Percentiles rank a stretch among this genome's conserved stretches.
Conservation (phyloP, 2,329 filamentous ascomycete species). For the Colletotrichum sp. region DNA sequence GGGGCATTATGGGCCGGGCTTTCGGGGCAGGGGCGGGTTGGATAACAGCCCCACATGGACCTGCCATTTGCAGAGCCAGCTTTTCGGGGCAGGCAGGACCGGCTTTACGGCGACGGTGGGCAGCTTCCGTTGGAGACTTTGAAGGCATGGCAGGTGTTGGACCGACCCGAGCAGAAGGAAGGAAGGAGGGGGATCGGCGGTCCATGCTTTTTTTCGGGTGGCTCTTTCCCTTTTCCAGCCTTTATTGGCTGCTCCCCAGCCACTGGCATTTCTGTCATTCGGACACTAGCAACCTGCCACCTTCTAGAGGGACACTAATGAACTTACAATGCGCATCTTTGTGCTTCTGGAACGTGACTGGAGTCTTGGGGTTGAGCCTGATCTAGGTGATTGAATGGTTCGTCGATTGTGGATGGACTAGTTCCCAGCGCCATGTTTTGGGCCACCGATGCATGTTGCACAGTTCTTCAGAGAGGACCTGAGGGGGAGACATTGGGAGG, state of each 20-base stretch:
- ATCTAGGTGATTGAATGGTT: not conserved
- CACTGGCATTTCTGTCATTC: not conserved
- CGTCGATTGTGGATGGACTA: not conserved
- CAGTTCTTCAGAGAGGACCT: not conserved
- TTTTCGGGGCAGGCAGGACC: not conserved
- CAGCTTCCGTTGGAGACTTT: not conserved
- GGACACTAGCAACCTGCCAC: not conserved
- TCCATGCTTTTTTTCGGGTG: constrained; percentile 7
- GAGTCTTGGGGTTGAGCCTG: not conserved
- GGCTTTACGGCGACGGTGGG: not conserved
- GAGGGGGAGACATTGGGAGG: not conserved
- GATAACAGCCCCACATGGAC: not conserved
- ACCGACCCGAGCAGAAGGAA: not conserved
- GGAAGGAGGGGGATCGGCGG: constrained; percentile 14
- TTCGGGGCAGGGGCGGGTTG: not conserved
- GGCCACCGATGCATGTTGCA: not conserved
- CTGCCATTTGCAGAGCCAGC: not conserved
- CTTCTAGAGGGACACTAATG: not conserved
- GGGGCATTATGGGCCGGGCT: not conserved
- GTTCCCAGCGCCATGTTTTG: not conserved
- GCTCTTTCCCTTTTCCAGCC: not conserved
- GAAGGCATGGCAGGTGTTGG: not conserved
- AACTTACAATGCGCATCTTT: not conserved
- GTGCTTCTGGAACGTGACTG: not conserved
- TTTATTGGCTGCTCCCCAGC: not conserved